Conservation (phyloP, 306 rosid species). For the Urtica urens region DNA sequence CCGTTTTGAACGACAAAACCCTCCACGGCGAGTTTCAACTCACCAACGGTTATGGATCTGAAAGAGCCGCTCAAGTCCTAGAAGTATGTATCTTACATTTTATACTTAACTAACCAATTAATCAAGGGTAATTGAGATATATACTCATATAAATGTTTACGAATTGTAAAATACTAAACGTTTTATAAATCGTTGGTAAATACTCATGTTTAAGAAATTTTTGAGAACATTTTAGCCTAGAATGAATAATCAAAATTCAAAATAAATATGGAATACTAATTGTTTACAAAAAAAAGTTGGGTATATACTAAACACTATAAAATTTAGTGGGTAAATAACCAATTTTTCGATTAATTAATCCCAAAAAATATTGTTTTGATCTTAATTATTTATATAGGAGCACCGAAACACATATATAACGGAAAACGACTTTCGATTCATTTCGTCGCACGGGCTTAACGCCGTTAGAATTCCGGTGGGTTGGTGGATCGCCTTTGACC, state of each 20-base stretch:
- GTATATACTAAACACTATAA: no score
- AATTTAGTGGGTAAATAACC: no score
- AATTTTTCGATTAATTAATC: no score
- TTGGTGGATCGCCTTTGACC: slow-evolving; percentile 65
- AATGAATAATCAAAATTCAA: no score
- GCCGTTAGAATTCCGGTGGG: slow-evolving; percentile 62
- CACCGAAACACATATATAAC: slow-evolving; percentile 23
- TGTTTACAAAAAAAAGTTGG: no score
- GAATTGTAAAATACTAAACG: no score
- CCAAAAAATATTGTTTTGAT: no score
- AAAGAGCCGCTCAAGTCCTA: background rate
- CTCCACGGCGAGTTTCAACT: slow-evolving; percentile 1
- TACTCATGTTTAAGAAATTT: no score
- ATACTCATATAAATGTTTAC: background rate
- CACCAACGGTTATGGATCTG: background rate
- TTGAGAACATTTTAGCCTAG: no score
- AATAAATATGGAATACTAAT: no score
- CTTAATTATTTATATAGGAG: background rate
- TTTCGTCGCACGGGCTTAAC: slow-evolving; percentile 39
- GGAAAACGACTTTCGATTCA: slow-evolving; percentile 51
- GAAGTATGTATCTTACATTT: background rate
- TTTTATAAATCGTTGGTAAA: no score
- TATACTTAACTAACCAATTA: background rate
- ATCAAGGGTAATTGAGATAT: background rate
- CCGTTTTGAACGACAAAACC: background rate